Evolutionary conservation across 768 basidiomycete species (phyloP), one percentile per base, ranked within the genome.

Genomic region (Podaxis sp.): DNA sequence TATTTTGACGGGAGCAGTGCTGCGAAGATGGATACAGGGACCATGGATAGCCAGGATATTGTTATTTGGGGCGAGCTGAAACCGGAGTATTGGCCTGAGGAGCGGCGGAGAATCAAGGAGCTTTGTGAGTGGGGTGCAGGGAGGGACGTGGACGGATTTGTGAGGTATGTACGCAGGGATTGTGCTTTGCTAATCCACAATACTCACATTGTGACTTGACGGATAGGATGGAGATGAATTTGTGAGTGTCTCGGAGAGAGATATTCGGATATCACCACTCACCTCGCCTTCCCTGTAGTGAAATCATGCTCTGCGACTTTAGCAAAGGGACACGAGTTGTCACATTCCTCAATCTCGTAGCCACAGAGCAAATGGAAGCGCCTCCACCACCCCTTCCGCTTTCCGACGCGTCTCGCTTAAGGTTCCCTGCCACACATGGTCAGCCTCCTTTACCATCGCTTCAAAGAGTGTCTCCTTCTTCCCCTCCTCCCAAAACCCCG

Each of bases 1-100:
- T 84, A 85, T 64, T 84, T 85, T 46, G 84, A 86, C 56, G 83
- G 84, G 0, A 80, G 71, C 51, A 82, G 82, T 58, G 82, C 79
- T 0, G 77, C 75, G 0, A 83, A 82, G 58, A 71, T 81, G 70
- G 19, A 54, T 17, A 68, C 67, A 0, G 82, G 82, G 0, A 57
- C 79, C 4, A 63, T 84, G 73, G 80, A 84, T 55, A 75, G 71
- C 9, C 83, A 84, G 62, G 84, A 84, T 60, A 67, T 84, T 17
- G 19, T 84, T 2, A 58, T 66, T 22, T 85, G 80, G 81, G 80
- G 80, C 1, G 52, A 66, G 46, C 30, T 71, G 19, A 59, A 42
- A 17, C 69, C 71, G 4, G 71, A 73, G 4, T 46, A 24, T 59
- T 52, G 69, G 4, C 51, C 17, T 1, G 57, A 70, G 2, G 83